These are phyloP conservation scores for Syncephalastrum racemosum DNA, from an alignment of 371 early-diverging fungal genomes.

Conservation along the genomic window DNA sequence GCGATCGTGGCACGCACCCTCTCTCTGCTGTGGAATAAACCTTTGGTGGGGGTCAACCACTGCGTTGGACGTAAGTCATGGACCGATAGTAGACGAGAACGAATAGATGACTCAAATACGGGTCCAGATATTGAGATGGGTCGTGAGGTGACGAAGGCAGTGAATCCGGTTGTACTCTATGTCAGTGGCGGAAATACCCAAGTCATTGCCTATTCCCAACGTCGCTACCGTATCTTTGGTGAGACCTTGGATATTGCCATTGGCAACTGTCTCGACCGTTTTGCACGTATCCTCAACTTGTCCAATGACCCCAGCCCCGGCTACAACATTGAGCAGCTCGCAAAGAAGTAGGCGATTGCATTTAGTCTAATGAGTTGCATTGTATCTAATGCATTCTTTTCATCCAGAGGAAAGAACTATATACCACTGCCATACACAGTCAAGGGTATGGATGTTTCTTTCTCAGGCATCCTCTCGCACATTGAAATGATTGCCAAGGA, in stretches of 20 bases:
- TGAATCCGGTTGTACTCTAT: conserved; percentile 98
- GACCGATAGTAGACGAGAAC: not conserved
- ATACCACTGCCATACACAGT: conserved; percentile 96
- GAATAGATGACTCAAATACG: not conserved
- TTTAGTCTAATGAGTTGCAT: not conserved
- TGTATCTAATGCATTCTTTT: not conserved
- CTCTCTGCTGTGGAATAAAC: conserved; percentile 89
- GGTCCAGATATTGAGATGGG: conserved; percentile 99
- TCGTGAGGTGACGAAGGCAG: conserved; percentile 94
- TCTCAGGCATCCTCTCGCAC: conserved; percentile 93
- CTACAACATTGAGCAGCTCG: conserved; percentile 97
- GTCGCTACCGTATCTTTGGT: conserved; percentile 97
- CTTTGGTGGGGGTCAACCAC: conserved; percentile 98
- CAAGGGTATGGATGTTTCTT: conserved; percentile 99
- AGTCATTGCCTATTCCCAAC: conserved; percentile 96
- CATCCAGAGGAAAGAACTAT: conserved; percentile 75
- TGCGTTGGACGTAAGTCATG: conserved; percentile 90
- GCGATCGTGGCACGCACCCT: conserved; percentile 97
- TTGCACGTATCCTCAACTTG: conserved; percentile 92
- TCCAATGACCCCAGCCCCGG: conserved; percentile 99
- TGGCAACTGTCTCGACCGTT: conserved; percentile 98
- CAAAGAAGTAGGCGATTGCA: conserved; percentile 67
- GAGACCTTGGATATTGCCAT: conserved; percentile 99
- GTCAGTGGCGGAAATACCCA: conserved; percentile 99
- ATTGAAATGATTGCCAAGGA: conserved; percentile 82